A percentile compares a stretch with the other conserved stretches of the same genome.
Evolutionary conservation across 2,329 filamentous ascomycete genomes (phyloP).

Genomic region (Paraphaeosphaeria minitans): DNA sequence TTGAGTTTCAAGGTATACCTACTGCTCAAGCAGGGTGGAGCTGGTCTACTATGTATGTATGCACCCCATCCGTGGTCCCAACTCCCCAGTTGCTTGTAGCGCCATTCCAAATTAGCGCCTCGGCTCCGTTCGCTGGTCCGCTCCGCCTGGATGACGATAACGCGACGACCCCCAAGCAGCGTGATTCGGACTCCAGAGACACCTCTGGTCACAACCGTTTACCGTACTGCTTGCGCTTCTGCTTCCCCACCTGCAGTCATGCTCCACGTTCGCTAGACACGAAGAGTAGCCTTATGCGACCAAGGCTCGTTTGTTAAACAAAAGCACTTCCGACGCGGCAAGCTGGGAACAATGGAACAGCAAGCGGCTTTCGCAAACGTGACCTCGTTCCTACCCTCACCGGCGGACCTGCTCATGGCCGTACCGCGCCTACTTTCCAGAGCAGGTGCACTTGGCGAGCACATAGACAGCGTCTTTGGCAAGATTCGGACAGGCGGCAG

Average conservation of each 20-base stretch:
- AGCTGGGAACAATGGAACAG: constrained; percentile 27
- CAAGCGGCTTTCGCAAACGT: constrained; percentile 37
- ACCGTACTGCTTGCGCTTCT: background rate
- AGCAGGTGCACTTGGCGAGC: constrained; percentile 67
- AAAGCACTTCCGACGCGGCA: background rate
- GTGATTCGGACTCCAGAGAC: background rate
- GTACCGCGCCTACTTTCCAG: constrained; percentile 73
- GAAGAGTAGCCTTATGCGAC: background rate
- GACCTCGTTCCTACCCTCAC: constrained; percentile 58
- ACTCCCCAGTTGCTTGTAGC: background rate
- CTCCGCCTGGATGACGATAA: constrained; percentile 5
- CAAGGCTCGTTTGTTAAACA: background rate
- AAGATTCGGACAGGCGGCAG: constrained; percentile 61
- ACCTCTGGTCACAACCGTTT: background rate
- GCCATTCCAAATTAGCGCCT: constrained; percentile 2
- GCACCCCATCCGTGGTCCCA: too few species aligned
- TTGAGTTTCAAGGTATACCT: background rate
- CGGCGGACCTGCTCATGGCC: constrained; percentile 71
- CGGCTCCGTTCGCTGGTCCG: constrained; percentile 7
- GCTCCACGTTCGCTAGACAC: constrained; percentile 7
- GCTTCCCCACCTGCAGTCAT: constrained; percentile 1
- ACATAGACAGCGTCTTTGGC: constrained; percentile 59
- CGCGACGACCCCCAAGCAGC: background rate
- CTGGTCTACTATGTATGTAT: too few species aligned
- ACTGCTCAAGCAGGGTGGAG: background rate